These are phyloP conservation scores for Solanum chacoense DNA, from an alignment of 305 asterid genomes.

Conservation along the genomic window DNA sequence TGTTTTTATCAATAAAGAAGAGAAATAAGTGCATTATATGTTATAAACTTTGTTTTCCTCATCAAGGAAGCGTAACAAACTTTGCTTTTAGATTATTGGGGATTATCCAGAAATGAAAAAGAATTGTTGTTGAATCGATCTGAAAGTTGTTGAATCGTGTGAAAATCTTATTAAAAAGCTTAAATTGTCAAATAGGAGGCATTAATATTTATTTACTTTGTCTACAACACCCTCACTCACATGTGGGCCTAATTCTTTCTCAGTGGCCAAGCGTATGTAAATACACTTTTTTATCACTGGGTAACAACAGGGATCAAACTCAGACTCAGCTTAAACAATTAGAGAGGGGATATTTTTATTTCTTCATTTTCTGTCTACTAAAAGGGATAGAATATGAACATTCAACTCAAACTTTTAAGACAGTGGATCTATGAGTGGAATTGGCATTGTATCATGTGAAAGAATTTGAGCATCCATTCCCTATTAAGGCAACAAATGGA, in stretches of 20 bases:
- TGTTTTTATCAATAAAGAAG: background rate
- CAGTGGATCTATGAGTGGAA: background rate
- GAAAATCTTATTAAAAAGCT: background rate
- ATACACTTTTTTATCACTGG: background rate
- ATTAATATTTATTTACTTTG: background rate
- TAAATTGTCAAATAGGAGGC: background rate
- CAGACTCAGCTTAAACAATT: background rate
- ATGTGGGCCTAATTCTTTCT: background rate
- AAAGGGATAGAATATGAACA: background rate
- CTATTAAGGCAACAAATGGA: background rate
- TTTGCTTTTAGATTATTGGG: background rate
- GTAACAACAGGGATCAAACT: background rate
- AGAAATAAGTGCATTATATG: background rate
- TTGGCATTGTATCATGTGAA: background rate
- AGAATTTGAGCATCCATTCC: background rate
- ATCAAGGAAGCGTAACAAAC: background rate
- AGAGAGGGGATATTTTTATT: background rate
- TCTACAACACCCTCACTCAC: background rate
- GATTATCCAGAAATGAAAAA: background rate
- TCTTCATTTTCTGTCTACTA: background rate
- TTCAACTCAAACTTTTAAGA: background rate
- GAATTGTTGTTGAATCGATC: background rate
- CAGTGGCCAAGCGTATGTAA: background rate
- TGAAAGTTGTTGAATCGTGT: background rate
- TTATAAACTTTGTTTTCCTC: background rate